Evolutionary conservation across 2,329 filamentous ascomycete species (phyloP), one percentile per base, ranked within the genome.

Genomic region (Talaromyces sp.): DNA sequence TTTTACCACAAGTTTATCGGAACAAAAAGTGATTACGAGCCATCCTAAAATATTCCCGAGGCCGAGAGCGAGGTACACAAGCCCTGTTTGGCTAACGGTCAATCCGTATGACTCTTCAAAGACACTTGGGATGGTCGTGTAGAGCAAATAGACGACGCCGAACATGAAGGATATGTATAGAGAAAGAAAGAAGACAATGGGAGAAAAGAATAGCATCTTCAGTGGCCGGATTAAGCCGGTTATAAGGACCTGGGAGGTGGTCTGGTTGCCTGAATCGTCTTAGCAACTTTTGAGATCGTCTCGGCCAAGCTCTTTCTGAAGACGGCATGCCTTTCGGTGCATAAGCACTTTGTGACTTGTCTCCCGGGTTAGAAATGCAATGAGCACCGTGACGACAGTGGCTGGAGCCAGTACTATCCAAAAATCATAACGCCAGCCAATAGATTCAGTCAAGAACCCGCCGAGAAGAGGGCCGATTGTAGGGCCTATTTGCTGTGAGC

Each of bases 121-220:
- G 0, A 84, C 74, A 15, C 70, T 67, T 0, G 82, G 76, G 62
- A 83, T 81, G 0, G 81, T 83, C 1, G 81, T 80, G 49, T 83
- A 78, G 56, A 81, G 77, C 7, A 85, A 72, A 67, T 83, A 85
- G 10, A 84, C 72, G 9, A 82, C 73, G 3, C 83, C 81, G 64
- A 84, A 85, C 2, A 82, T 68, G 30, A 82, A 77, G 0, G 79
- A 78, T 70, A 81, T 78, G 65, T 83, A 82, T 9, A 81, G 54
- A 4, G 81, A 77, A n/a, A 83, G 72, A 19, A 79, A 69, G 65
- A 82, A 76, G 9, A 85, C 72, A 61, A 85, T 82, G 1, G 79
- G 72, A 62, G 84, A 83, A 13, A 80, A 79, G 58, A 74, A 70
- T 6, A 85, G 72, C 60, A 85, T 71, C 44, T 83, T 69, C n/a